Percentiles rank a stretch among this genome's conserved stretches.
Evolutionary conservation across 257 asterid genomes (phyloP).

Genomic region (Linderniella brevidens): DNA sequence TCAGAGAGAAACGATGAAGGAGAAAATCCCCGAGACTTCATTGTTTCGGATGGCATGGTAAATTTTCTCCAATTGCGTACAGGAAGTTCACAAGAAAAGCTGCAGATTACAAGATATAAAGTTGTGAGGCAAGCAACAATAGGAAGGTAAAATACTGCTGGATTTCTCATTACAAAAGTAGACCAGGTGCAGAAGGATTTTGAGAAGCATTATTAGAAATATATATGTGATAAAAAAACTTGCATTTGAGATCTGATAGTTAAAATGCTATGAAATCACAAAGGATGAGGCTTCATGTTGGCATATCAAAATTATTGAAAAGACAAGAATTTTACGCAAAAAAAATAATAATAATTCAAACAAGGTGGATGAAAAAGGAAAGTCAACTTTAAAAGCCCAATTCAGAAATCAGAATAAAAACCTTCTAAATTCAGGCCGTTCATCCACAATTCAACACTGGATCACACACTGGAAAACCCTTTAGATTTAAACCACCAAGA

Average conservation of each 20-base stretch:
- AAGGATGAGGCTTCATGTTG: neutral
- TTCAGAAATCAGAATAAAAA: neutral
- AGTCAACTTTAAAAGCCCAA: conserved; percentile 6
- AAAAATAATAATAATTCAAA: no score
- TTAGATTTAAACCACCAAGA: conserved; percentile 14
- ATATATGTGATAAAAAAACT: no score
- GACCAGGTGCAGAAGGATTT: no score
- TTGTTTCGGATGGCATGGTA: conserved; percentile 27
- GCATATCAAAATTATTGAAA: conserved; percentile 6
- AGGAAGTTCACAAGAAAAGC: conserved; percentile 10
- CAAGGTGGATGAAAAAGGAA: conserved; percentile 18
- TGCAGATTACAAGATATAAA: neutral
- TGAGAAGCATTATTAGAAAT: no score
- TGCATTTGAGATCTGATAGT: no score
- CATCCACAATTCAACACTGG: conserved; percentile 18
- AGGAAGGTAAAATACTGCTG: neutral
- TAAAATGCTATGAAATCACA: no score
- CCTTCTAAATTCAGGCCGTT: conserved; percentile 14
- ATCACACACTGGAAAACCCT: conserved; percentile 18
- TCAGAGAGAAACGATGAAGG: conserved; percentile 68
- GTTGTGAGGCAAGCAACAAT: no score
- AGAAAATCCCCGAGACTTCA: conserved; percentile 49
- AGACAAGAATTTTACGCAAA: conserved; percentile 5
- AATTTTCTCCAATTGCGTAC: conserved; percentile 15
- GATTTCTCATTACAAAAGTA: no score